Base-by-base conservation (phyloP, 2,329 filamentous ascomycete genomes). In the Furcasterigmium furcatum region DNA sequence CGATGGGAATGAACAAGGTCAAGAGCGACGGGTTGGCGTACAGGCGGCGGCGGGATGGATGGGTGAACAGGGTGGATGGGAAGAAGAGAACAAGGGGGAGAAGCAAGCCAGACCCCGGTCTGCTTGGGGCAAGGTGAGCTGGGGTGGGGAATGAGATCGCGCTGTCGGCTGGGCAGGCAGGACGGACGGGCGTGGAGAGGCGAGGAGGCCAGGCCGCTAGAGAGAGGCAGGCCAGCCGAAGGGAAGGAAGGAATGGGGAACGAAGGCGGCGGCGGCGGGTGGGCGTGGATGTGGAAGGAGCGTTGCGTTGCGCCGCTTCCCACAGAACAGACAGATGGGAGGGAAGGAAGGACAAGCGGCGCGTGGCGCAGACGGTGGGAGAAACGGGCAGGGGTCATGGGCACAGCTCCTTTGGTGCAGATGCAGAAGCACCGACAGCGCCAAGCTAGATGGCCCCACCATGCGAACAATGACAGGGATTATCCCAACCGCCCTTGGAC, bases 21-120 rank as follows among this genome's bases (percentile, higher is more conserved):
- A 18, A 18, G 34, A n/a, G 38, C 40, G 42, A 40, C 19, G 30
- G 44, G 38, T 45, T 41, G 21, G 45, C n/a, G n/a, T n/a, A 38
- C 22, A 34, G 35, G 36, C 18, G 29, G 22, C 19, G 12, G 38
- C 12, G 45, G 30, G 35, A 29, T 32, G 43, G 27, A 41, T 24
- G 34, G 24, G 20, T 35, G 19, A 29, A 35, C 19, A n/a, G 4
- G 13, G 18, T 35, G 32, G 32, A n/a, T 8, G 18, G 32, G 16
- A 18, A 19, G n/a, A 36, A 19, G 34, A 36, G 19, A 14, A 19
- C 9, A 10, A 16, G 19, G 34, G 34, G 34, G 34, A 36, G 34
- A 10, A 10, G 16, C 12, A 36, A 10, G n/a, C n/a, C 14, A 32
- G 30, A 16, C 14, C 4, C 30, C 30, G n/a, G 14, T 16, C 30